Evolutionary conservation across 108 stramenopile species (phyloP).

Genomic region (Conticribra weissflogii): DNA sequence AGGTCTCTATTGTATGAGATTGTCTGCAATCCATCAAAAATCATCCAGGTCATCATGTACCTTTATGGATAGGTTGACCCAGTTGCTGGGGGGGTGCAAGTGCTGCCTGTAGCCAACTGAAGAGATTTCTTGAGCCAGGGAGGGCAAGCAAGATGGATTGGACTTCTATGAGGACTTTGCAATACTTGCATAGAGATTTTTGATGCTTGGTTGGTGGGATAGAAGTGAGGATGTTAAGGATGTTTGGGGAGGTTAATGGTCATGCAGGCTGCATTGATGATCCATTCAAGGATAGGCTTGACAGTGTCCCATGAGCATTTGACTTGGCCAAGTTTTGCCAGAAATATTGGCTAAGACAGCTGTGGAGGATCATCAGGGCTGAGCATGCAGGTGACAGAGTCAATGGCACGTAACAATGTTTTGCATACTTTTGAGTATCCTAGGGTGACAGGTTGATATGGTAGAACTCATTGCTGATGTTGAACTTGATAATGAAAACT

Average conservation of each 20-base stretch:
- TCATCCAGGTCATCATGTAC: constrained; percentile 38
- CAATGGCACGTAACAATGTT: constrained; percentile 14
- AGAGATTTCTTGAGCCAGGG: constrained; percentile 9
- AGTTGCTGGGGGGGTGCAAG: background rate
- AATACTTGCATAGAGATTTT: background rate
- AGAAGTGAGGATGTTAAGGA: background rate
- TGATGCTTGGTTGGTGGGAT: background rate
- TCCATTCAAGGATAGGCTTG: constrained; percentile 10
- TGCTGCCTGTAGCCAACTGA: constrained; percentile 25
- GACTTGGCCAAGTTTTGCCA: constrained; percentile 13
- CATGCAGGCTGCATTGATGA: constrained; percentile 2
- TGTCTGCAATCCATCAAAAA: constrained; percentile 28
- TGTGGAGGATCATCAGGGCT: background rate
- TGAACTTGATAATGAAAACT: constrained; percentile 21
- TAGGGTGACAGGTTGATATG: constrained; percentile 15
- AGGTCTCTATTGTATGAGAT: constrained; percentile 19
- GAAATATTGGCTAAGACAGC: constrained; percentile 6
- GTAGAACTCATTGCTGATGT: constrained; percentile 32
- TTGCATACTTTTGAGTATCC: constrained; percentile 11
- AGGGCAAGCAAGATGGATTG: background rate
- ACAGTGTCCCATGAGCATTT: constrained; percentile 8
- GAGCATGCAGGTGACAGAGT: constrained; percentile 7
- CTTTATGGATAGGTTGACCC: constrained; percentile 10
- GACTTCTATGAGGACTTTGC: background rate
- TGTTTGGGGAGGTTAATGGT: constrained; percentile 6